These are phyloP conservation scores for Magnaporthales sp. DNA, from an alignment of 2,329 filamentous ascomycete species.

Conservation along the genomic window DNA sequence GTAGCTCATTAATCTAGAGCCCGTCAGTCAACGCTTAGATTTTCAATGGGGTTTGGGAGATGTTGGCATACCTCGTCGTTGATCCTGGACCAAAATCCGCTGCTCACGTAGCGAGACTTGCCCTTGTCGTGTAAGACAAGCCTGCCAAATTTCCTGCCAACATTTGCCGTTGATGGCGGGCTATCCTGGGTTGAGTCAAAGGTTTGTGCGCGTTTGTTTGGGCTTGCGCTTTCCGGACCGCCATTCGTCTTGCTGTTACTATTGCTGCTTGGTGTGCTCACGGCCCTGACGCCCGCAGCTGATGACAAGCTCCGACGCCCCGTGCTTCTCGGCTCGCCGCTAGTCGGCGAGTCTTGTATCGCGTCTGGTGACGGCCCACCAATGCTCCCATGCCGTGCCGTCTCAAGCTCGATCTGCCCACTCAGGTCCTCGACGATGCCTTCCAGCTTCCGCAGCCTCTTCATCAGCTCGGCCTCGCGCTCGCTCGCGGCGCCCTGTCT, in stretches of 20 bases:
- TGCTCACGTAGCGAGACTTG: slow-evolving; percentile 65
- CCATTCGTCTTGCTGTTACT: slow-evolving; percentile 12
- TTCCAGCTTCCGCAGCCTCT: slow-evolving; percentile 63
- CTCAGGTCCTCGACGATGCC: slow-evolving; percentile 65
- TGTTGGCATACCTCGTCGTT: slow-evolving; percentile 54
- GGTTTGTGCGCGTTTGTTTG: background rate
- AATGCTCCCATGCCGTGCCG: slow-evolving; percentile 23
- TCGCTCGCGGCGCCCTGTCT: slow-evolving; percentile 49
- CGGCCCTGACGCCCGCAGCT: background rate
- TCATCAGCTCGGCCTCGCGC: slow-evolving; percentile 60
- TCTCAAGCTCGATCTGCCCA: slow-evolving; percentile 52
- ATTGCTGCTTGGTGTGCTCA: background rate
- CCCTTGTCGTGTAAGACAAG: slow-evolving; percentile 63
- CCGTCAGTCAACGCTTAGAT: background rate
- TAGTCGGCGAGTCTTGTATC: slow-evolving; percentile 8
- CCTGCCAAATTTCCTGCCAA: slow-evolving; percentile 52
- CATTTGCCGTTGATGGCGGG: slow-evolving; percentile 21
- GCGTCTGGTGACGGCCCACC: slow-evolving; percentile 29
- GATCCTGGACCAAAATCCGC: slow-evolving; percentile 67
- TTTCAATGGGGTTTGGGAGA: slow-evolving; percentile 4
- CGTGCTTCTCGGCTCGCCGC: slow-evolving; percentile 14
- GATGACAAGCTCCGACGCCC: slow-evolving; percentile 8
- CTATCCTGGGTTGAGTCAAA: background rate
- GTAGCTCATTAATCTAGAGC: slow-evolving; percentile 32
- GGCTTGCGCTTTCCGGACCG: background rate